Base-by-base conservation (phyloP, 148 eudicot species). In the Diospyros lotus region DNA sequence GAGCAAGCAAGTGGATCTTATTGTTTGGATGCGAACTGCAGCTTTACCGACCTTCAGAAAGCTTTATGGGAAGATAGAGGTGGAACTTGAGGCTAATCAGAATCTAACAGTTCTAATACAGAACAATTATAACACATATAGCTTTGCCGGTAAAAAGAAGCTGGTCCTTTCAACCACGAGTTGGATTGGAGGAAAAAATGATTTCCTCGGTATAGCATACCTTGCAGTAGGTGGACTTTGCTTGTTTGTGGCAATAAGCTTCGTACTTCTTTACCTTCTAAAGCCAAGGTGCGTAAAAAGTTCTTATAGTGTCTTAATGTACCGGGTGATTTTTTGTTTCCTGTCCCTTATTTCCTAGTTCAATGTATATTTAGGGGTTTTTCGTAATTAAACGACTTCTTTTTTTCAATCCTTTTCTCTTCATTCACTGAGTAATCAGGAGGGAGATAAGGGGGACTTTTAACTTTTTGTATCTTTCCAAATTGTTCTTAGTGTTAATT, bases 1-100 rank as follows among this genome's bases (percentile, higher is more conserved):
- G 74, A 89, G 80, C 71, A 78, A 92, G 48, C 98, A 94, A 83
- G 93, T 87, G 77, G 96, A 94, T 77, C 96, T 94, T 74, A 89
- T 92, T 38, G 98, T 94, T n/a, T 94, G 98, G 98, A 91, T 94
- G 98, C 79, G 98, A 80, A 90, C 95, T 52, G 98, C 98, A 6
- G 98, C 98, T 50, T 81, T 94, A 55, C 91, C 97, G 67, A 89
- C 68, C 55, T 94, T 94, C 76, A 81, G 97, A 82, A 92, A 94
- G 81, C 82, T 94, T 14, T 94, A 92, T 65, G 98, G 98, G 69
- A 90, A 81, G 85, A 90, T 94, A 72, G 95, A 89, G 72, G 81
- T 65, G 43, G 89, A 86, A 78, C 83, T 94, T 63, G 80, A 90
- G 52, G 89, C 91, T 55, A 77, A 89, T 61, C 81, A 87, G 66